phyloP scores from a whole-genome alignment of 1,284 basidiomycete species.

The Apiotrichum akiyoshidainum region DNA sequence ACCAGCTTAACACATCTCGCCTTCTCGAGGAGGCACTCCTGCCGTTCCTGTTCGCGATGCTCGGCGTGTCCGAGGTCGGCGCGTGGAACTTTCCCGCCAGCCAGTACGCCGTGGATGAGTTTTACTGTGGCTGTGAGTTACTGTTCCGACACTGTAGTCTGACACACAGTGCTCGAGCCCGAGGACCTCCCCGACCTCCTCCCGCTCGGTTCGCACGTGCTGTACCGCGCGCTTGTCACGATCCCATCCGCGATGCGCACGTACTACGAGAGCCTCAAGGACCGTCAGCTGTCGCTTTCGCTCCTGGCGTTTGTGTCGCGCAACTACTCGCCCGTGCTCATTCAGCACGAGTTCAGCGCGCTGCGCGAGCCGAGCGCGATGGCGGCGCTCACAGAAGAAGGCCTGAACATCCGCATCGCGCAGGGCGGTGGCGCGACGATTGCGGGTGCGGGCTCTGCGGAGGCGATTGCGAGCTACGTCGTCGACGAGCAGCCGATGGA shows the following conservation, averaged over 20 bases:
- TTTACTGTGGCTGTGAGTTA: conserved; percentile 55
- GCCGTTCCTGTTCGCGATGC: conserved; percentile 67
- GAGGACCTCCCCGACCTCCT: conserved; percentile 57
- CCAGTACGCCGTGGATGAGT: conserved; percentile 81
- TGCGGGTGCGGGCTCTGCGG: conserved; percentile 53
- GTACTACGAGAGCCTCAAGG: conserved; percentile 85
- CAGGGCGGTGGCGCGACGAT: conserved; percentile 67
- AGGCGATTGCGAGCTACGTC: conserved; percentile 61
- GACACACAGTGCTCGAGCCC: conserved; percentile 58
- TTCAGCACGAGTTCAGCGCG: conserved; percentile 73
- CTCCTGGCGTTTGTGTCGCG: conserved; percentile 75
- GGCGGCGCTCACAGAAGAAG: conserved; percentile 72
- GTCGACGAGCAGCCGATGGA: conserved; percentile 96
- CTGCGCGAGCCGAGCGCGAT: conserved; percentile 65
- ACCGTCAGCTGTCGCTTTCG: conserved; percentile 74
- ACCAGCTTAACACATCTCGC: conserved; percentile 71
- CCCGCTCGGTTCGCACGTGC: conserved; percentile 81
- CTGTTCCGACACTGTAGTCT: neutral
- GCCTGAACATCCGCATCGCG: conserved; percentile 72
- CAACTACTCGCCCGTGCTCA: conserved; percentile 88
- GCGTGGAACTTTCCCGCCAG: conserved; percentile 54
- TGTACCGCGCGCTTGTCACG: conserved; percentile 75
- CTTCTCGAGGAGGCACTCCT: conserved; percentile 67
- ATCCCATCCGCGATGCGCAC: conserved; percentile 77
- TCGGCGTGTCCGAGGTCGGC: conserved; percentile 55